These are phyloP conservation scores for Geosmithia morbida DNA, from an alignment of 2,329 filamentous ascomycete species.

Conservation along the genomic window DNA sequence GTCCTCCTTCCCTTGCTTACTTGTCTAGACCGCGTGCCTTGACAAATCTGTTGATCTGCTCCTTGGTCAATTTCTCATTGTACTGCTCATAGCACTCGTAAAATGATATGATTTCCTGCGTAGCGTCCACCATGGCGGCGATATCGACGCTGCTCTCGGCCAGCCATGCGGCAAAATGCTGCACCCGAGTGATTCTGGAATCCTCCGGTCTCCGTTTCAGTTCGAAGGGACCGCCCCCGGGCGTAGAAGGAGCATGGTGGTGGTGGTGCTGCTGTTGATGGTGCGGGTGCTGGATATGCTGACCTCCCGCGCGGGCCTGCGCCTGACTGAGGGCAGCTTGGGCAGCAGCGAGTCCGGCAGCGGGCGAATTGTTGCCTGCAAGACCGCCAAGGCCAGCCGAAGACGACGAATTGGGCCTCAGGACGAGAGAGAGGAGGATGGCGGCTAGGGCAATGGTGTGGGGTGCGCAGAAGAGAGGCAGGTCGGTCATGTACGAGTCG, in stretches of 20 bases:
- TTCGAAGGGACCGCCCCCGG: constrained; percentile 1
- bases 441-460: constrained; percentile 80
- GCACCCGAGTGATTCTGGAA: constrained; percentile 48
- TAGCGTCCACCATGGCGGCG: constrained; percentile 72
- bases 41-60: constrained; percentile 44
- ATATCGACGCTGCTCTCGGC: constrained; percentile 79
- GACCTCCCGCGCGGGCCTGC: constrained; percentile 14
- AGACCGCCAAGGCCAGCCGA: constrained; percentile 7
- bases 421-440: constrained; percentile 69
- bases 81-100: constrained; percentile 58
- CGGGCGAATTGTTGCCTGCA: constrained; percentile 10
- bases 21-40: constrained; percentile 43
- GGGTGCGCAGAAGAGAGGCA: constrained; percentile 76
- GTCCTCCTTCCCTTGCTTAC: constrained; percentile 9
- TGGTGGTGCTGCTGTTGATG: not conserved
- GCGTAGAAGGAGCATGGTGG: not conserved
- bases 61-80: constrained; percentile 42
- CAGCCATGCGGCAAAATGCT: constrained; percentile 59
- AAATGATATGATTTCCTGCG: constrained; percentile 80
- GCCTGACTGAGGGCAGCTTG: constrained; percentile 31
- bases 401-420: constrained; percentile 40
- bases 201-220: constrained; percentile 36
- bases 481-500: constrained; percentile 82
- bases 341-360: constrained; percentile 32
- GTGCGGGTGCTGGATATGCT: not conserved